These are phyloP conservation scores for Rutstroemia sp. DNA, from an alignment of 2,329 filamentous ascomycete species.

Conservation along the genomic window DNA sequence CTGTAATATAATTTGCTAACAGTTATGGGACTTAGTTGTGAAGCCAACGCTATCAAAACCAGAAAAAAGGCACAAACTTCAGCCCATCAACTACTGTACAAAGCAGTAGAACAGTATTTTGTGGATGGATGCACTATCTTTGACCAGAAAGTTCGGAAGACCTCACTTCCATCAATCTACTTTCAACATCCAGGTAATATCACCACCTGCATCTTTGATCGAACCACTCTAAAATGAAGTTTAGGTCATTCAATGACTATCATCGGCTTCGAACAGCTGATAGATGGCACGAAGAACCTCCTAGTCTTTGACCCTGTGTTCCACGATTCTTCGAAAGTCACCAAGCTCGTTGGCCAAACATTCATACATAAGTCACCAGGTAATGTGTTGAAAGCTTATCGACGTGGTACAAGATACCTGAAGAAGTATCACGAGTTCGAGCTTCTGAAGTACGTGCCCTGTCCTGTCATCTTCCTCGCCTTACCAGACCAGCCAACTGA, in stretches of 20 bases:
- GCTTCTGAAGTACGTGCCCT: conserved; percentile 48
- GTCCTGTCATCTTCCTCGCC: neutral
- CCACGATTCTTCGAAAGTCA: conserved; percentile 57
- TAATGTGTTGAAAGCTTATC: conserved; percentile 62
- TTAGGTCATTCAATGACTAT: conserved; percentile 84
- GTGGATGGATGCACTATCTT: conserved; percentile 42
- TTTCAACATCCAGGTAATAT: conserved; percentile 68
- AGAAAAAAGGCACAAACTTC: conserved; percentile 23
- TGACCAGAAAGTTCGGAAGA: conserved; percentile 58
- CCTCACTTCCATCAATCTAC: conserved; percentile 75
- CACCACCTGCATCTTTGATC: neutral
- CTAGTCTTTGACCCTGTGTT: conserved; percentile 87
- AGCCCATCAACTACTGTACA: conserved; percentile 44
- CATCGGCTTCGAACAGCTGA: conserved; percentile 68
- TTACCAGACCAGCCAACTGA: neutral
- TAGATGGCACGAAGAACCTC: conserved; percentile 58
- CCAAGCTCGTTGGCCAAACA: conserved; percentile 45
- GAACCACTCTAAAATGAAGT: neutral
- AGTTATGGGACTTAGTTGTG: conserved; percentile 40
- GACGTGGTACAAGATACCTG: conserved; percentile 61
- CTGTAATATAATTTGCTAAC: conserved; percentile 4
- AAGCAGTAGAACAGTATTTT: conserved; percentile 70
- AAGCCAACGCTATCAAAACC: conserved; percentile 52
- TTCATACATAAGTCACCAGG: conserved; percentile 41
- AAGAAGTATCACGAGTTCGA: conserved; percentile 72